phyloP scores from a whole-genome alignment of 2,329 filamentous ascomycete genomes.

The Botrytis elliptica region DNA sequence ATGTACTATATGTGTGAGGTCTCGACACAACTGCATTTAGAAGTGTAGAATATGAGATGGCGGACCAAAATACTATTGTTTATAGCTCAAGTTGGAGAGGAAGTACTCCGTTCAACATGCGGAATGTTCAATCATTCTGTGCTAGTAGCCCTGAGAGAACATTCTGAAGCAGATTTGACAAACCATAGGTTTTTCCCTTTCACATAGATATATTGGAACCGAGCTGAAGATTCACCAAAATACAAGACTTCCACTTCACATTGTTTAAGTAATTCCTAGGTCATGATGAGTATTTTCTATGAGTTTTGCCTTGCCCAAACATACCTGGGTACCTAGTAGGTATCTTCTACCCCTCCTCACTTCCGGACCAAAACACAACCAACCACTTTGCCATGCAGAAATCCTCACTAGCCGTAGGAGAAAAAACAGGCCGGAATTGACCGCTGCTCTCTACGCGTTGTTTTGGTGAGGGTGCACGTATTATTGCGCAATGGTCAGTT shows the following conservation, averaged over 20 bases:
- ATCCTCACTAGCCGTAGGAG: not conserved
- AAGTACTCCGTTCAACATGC: not conserved
- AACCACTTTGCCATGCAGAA: not conserved
- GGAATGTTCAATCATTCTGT: conserved; percentile 5
- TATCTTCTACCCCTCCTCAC: not conserved
- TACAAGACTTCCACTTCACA: not conserved
- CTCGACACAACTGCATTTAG: conserved; percentile 18
- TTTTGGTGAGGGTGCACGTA: no score
- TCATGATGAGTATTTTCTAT: not conserved
- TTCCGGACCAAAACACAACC: not conserved
- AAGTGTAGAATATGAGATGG: conserved; percentile 13
- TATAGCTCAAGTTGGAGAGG: conserved; percentile 6
- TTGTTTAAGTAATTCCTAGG: not conserved
- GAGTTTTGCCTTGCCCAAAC: not conserved
- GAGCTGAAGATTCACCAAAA: not conserved
- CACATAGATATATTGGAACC: not conserved
- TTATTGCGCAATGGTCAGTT: no score
- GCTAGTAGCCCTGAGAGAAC: not conserved
- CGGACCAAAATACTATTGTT: conserved; percentile 8
- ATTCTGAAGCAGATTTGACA: not conserved
- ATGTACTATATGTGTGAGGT: conserved; percentile 21
- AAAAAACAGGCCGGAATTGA: no score
- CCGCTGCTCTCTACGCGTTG: no score
- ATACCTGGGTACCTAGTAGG: not conserved
- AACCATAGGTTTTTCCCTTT: not conserved